Base-by-base conservation (phyloP, 2,329 filamentous ascomycete species). In the Metarhizium humberi region DNA sequence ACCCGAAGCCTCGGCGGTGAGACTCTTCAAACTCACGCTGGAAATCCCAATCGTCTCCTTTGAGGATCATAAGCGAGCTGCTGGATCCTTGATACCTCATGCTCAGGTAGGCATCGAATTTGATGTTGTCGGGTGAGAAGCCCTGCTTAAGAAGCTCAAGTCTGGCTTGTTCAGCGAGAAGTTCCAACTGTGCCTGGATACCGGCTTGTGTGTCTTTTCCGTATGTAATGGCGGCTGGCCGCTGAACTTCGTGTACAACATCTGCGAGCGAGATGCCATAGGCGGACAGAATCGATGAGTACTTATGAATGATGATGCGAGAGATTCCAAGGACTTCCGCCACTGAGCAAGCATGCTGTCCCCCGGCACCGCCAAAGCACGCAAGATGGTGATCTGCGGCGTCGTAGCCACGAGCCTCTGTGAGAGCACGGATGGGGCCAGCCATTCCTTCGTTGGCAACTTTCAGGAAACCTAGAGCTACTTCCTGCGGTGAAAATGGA, bases 1-100 rank as follows among this genome's bases (percentile, higher is more conserved):
- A 90, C 2, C 86, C 86, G 62, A 90, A 90, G 62, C 89, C 87
- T 62, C 87, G 85, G 59, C 87, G 79, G 64, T 91, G 87, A 57
- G 87, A 83, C 60, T 82, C 80, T 50, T 61, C 60, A 48, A 63
- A 63, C 51, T 56, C 59, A 3, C 56, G 56, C 48, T 55, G 56
- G 18, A 62, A 62, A 30, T 65, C 53, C 63, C 63, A 63, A 52
- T 63, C 62, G 2, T 56, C 56, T 1, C 61, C 64, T 57, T 63
- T 60, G 53, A 67, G 55, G 10, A 69, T 67, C 68, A 70, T 71
- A 38, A 76, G 62, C 2, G 68, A 68, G 14, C 73, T 76, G 51
- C 72, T 73, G 2, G 71, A 71, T 11, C 74, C 74, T 1, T 67
- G 66, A 43, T 76, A 76, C 54, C 73, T 64, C 63, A 76, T 69